Evolutionary conservation across 352 stramenopile species (phyloP), one percentile per base, ranked within the genome.

Genomic region (Phytophthora brassicae): DNA sequence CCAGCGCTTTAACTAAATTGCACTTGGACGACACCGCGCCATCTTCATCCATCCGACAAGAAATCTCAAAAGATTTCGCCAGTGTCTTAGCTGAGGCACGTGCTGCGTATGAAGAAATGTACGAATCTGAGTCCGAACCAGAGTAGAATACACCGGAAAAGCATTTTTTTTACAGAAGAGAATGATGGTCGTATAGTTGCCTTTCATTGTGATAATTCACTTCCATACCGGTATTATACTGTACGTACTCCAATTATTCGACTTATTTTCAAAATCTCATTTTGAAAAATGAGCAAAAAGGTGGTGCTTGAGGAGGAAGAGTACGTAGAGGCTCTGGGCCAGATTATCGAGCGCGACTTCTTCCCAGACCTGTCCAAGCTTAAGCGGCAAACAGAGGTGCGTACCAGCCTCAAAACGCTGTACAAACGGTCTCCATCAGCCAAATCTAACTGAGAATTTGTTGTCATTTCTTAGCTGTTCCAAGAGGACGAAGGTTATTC

Each of bases 321-420:
- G 56, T 95, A 94, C 53, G 85, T 94, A 24, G 76, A 84, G 62
- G 63, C 66, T 39, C 66, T 95, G 23, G 86, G 77, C 45, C 68
- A 75, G 52, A 93, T 95, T 56, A 94, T 95, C 61, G 81, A 95
- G 75, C 84, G 86, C 47, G 84, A 92, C 68, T 95, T 93, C 76
- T 95, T 95, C 64, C 86, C 86, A 24, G 84, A 92, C 55, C 70
- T 93, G 2, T 51, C 67, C 11, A 67, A 60, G 33, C 77, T 95
- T 41, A 79, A 86, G 46, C 42, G 55, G n/a, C 78, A 88, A 52
- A 79, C 66, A 17, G 64, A 77, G 70, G 82, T 92, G 36, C 33
- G 68, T 44, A 1, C 6, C 16, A 31, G 8, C 11, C 0, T 19
- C 4, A 7, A 17, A 44, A 31, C 36, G 22, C 16, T 23, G 36